A percentile compares a stretch with the other conserved stretches of the same genome.
Evolutionary conservation across 1,284 basidiomycete genomes (phyloP).

Genomic region (Rhizoctonia solani): DNA sequence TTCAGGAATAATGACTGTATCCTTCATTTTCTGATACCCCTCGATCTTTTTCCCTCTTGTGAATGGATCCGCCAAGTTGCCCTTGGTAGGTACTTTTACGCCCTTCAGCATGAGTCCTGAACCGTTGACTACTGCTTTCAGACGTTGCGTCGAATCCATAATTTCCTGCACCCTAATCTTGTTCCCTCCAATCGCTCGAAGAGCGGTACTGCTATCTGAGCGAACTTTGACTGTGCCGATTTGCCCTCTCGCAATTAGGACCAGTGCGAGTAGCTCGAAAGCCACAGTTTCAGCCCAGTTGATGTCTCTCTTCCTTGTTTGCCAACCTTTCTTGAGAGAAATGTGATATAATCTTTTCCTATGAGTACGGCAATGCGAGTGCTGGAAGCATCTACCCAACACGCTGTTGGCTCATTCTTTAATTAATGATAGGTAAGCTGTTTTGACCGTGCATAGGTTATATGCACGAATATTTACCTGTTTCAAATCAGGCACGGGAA

Average conservation of each 20-base stretch:
- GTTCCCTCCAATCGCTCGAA: conserved; percentile 1
- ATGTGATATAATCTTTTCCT: conserved; percentile 5
- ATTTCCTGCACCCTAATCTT: conserved; percentile 11
- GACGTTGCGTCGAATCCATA: background rate
- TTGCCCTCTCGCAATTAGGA: conserved; percentile 2
- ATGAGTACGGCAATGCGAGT: conserved; percentile 7
- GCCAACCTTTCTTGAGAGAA: conserved; percentile 8
- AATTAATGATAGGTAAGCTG: background rate
- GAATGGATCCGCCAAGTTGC: conserved; percentile 5
- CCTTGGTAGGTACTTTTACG: background rate
- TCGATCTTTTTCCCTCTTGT: background rate
- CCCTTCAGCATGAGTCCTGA: conserved; percentile 11
- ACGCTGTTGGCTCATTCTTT: background rate
- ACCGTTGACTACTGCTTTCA: background rate
- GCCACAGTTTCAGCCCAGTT: conserved; percentile 27
- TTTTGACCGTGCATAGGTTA: no score
- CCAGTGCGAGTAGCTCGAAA: conserved; percentile 11
- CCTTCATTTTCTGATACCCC: background rate
- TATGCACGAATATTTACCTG: background rate
- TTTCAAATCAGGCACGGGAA: no score
- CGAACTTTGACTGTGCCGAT: background rate
- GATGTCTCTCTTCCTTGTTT: background rate
- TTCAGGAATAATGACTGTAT: background rate
- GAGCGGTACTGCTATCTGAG: conserved; percentile 13
- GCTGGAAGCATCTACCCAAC: conserved; percentile 17